A percentile compares a stretch with the other conserved stretches of the same genome.
Evolutionary conservation across 139 green algal genomes (phyloP).

Genomic region (Trebouxia sp.): DNA sequence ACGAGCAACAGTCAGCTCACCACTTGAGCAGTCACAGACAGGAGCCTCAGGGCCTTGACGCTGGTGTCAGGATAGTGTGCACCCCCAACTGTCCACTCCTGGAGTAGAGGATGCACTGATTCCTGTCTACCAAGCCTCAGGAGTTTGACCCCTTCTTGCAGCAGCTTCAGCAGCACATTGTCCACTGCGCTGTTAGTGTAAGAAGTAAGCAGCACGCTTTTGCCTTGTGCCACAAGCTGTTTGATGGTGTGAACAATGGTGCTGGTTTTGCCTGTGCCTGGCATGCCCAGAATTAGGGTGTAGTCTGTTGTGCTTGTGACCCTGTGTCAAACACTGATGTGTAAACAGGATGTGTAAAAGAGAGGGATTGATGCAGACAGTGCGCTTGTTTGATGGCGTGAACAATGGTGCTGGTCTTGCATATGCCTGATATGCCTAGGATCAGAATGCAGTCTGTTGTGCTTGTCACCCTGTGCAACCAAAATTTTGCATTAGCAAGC

Average conservation of each 20-base stretch:
- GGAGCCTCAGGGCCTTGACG: slow-evolving; percentile 12
- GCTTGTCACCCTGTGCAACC: not conserved
- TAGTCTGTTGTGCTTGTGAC: slow-evolving; percentile 55
- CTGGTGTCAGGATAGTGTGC: slow-evolving; percentile 43
- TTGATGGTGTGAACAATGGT: slow-evolving; percentile 62
- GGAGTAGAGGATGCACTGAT: slow-evolving; percentile 61
- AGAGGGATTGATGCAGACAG: too few relatives aligned
- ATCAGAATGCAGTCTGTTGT: slow-evolving; percentile 74
- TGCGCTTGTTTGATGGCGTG: slow-evolving; percentile 49
- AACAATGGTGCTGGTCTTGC: slow-evolving; percentile 80
- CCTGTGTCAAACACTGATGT: slow-evolving; percentile 9
- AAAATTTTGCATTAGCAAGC: too few relatives aligned
- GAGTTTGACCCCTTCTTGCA: slow-evolving; percentile 36
- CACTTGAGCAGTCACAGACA: slow-evolving; percentile 36
- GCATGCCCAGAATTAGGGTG: slow-evolving; percentile 86
- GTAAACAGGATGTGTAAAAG: too few relatives aligned
- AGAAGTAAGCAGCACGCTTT: slow-evolving; percentile 81
- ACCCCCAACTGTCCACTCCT: slow-evolving; percentile 58
- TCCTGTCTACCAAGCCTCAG: slow-evolving; percentile 73
- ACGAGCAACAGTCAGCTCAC: slow-evolving; percentile 23
- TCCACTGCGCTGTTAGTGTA: slow-evolving; percentile 99
- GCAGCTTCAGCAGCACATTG: slow-evolving; percentile 91
- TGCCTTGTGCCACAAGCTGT: slow-evolving; percentile 56
- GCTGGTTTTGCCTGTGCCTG: slow-evolving; percentile 80
- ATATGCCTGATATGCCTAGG: slow-evolving; percentile 85